A percentile compares a stretch with the other conserved stretches of the same genome.
Evolutionary conservation across 73 alveolate genomes (phyloP).

Genomic region (Paramecium caudatum): DNA sequence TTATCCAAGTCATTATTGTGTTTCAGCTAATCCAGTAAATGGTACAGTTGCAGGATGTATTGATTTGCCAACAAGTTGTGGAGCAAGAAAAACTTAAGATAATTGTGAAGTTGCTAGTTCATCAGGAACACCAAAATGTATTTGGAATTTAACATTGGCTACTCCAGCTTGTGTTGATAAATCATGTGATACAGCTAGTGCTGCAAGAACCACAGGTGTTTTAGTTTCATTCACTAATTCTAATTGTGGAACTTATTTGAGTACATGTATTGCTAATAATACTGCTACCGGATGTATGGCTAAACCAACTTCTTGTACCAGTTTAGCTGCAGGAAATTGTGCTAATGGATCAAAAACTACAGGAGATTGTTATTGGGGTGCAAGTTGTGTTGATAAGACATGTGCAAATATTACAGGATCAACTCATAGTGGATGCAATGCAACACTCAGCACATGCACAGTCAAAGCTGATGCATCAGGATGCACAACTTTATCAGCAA

Average conservation of each 20-base stretch:
- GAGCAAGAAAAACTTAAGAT: not conserved
- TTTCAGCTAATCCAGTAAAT: not conserved
- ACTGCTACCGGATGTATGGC: not conserved
- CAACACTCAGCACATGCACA: not conserved
- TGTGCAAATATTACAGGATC: not conserved
- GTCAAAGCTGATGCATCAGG: not conserved
- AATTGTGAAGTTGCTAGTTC: not conserved
- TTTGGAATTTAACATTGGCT: not conserved
- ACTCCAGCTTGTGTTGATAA: not conserved
- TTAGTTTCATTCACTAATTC: not conserved
- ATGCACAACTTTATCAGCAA: not conserved
- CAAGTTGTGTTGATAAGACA: conserved; percentile 6
- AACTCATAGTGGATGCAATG: conserved; percentile 3
- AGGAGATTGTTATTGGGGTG: conserved; percentile 44
- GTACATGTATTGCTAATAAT: not conserved
- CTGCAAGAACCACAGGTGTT: not conserved
- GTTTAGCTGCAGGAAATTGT: not conserved
- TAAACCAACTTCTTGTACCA: not conserved
- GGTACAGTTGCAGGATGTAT: not conserved
- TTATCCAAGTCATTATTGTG: too few relatives aligned
- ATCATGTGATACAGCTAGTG: conserved; percentile 35
- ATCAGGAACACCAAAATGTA: not conserved
- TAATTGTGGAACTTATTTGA: not conserved
- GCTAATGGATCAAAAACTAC: not conserved
- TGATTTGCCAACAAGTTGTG: conserved; percentile 13